Evolutionary conservation across 2,329 filamentous ascomycete species (phyloP), one percentile per base, ranked within the genome.

Genomic region (Ophiocordyceps camponoti-leonardi): DNA sequence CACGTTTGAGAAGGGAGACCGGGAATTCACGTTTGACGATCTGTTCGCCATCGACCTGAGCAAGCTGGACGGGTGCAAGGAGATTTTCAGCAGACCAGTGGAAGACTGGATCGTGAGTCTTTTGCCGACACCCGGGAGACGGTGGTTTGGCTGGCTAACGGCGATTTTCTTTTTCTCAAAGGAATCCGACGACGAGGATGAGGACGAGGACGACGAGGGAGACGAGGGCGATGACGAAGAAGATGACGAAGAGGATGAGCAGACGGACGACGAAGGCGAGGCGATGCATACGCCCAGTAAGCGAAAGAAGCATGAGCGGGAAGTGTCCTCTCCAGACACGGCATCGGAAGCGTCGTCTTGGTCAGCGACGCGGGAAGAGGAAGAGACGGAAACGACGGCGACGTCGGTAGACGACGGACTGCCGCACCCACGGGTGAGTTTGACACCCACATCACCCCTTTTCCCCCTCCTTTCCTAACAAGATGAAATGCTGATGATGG

Each of bases 21-120:
- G 86, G 20, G 92, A 98, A 61, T 94, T 84, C 56, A 96, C 88
- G 0, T 94, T 96, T 61, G 88, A 95, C 54, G 92, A 98, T 56
- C 71, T 98, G 62, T 93, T 93, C 64, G 81, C 86, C 2, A 79
- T 96, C 48, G 87, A 98, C 56, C 70, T 98, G n/a, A 88, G 83
- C 48, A 95, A 94, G 62, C 72, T 98, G 49, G 87, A 96, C 53
- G 92, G 92, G 4, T 90, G 92, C 51, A 90, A 87, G 59, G 83
- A 95, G 63, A 76, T 96, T 43, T 96, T 90, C 67, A 84, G 73
- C 59, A 74, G 86, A 45, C 83, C 93, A 53, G 79, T 88, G 16
- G 53, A 86, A 56, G 87, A 94, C 60, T 95, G 88, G 87, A 65
- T 79, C 46, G 79, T 83, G 59, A 64, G 72, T 63, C 1, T 35